Evolutionary conservation across 305 asterid genomes (phyloP).

Genomic region (Euphrasia arctica): DNA sequence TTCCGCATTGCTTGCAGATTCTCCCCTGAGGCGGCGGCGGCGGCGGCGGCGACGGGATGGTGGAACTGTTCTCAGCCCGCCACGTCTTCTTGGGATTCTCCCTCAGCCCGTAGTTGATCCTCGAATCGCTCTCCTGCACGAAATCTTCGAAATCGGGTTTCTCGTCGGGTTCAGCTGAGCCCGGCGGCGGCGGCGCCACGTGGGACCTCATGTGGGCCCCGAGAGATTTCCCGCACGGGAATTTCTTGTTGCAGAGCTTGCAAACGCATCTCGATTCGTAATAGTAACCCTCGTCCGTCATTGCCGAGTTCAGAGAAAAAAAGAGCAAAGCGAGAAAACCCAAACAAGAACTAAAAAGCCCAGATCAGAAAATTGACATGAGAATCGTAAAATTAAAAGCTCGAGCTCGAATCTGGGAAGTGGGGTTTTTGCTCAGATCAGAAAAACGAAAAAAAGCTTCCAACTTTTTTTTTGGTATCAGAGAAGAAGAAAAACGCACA

Average conservation of each 20-base stretch:
- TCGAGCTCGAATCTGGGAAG: slow-evolving; percentile 34
- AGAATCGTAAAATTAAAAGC: slow-evolving; percentile 12
- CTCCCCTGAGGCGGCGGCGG: slow-evolving; percentile 44
- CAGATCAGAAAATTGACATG: slow-evolving; percentile 31
- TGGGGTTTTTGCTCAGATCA: slow-evolving; percentile 36
- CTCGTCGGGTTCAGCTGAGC: slow-evolving; percentile 43
- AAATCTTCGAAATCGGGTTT: slow-evolving; percentile 20
- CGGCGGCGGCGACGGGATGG: slow-evolving; percentile 32
- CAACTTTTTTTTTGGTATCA: slow-evolving; percentile 20
- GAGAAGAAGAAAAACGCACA: slow-evolving; percentile 3
- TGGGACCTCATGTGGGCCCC: slow-evolving; percentile 77
- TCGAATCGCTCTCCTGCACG: slow-evolving; percentile 2
- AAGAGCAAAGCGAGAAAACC: not conserved
- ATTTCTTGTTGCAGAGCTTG: slow-evolving; percentile 51
- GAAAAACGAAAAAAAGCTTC: slow-evolving; percentile 22
- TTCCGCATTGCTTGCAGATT: slow-evolving; percentile 91
- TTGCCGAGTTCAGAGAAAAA: not conserved
- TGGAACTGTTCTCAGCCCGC: slow-evolving; percentile 54
- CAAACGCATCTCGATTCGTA: slow-evolving; percentile 50
- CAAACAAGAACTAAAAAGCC: slow-evolving; percentile 9
- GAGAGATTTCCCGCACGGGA: slow-evolving; percentile 59
- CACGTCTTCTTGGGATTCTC: slow-evolving; percentile 92
- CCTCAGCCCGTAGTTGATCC: slow-evolving; percentile 47
- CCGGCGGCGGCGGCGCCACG: slow-evolving; percentile 29
- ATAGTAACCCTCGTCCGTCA: slow-evolving; percentile 37